Evolutionary conservation across 225 moss, liverwort and hornwort species (phyloP).

Genomic region (Sphagnum tenellum): DNA sequence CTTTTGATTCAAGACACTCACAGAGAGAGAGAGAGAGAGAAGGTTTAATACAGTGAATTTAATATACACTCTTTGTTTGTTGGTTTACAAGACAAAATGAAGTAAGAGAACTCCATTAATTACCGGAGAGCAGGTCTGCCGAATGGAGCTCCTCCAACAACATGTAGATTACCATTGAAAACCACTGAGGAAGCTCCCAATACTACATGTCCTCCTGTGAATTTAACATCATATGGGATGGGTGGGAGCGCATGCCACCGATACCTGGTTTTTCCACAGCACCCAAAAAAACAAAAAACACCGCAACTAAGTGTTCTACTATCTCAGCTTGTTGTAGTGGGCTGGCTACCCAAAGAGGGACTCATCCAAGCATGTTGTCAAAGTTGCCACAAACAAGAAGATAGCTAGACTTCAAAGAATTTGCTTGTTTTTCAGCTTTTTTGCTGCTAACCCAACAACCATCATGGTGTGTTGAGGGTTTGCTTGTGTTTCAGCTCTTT

Average conservation of each 20-base stretch:
- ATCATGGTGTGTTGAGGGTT: no score
- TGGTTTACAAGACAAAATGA: no score
- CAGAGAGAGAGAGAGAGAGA: not conserved
- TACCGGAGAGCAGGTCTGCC: slow-evolving; percentile 44
- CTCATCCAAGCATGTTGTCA: no score
- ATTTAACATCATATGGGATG: slow-evolving; percentile 21
- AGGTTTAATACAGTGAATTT: not conserved
- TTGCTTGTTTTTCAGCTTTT: no score
- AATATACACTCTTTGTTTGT: no score
- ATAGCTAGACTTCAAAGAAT: no score
- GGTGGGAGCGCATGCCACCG: slow-evolving; percentile 47
- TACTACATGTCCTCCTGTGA: slow-evolving; percentile 40
- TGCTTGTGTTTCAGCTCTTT: no score
- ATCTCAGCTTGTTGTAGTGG: no score
- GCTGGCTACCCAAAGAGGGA: no score
- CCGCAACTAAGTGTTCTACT: not conserved
- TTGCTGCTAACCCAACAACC: no score
- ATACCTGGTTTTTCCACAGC: slow-evolving; percentile 28
- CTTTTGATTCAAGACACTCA: no score
- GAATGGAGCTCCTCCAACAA: slow-evolving; percentile 43
- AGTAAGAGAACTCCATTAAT: not conserved
- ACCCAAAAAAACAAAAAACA: not conserved
- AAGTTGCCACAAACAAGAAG: not conserved
- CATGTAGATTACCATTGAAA: slow-evolving; percentile 26
- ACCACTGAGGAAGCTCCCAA: slow-evolving; percentile 36